Percentiles rank a stretch among this genome's conserved stretches.
Conservation (phyloP, 495 filamentous ascomycete species). For the Xanthoparmelia taractica region DNA sequence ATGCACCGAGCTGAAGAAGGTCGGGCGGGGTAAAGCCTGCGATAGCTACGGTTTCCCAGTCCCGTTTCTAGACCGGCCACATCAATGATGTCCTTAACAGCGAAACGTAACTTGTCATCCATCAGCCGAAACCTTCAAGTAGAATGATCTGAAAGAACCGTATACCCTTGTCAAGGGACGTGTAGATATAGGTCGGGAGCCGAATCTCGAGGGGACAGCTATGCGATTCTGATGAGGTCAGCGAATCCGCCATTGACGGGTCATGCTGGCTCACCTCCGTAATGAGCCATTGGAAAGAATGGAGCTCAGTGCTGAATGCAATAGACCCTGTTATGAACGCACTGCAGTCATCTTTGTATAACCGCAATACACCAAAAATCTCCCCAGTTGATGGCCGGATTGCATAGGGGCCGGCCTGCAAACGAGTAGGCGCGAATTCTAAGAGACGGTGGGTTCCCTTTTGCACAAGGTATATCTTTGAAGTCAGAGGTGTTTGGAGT, state of each 20-base stretch:
- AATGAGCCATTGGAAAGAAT: conserved; percentile 12
- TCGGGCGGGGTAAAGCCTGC: conserved; percentile 30
- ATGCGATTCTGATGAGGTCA: conserved; percentile 19
- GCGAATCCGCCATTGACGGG: background rate
- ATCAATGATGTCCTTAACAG: conserved; percentile 42
- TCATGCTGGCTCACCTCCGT: background rate
- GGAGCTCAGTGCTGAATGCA: background rate
- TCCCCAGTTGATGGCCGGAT: conserved; percentile 16
- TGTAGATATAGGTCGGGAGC: conserved; percentile 29
- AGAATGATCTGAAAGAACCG: background rate
- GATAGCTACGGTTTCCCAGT: conserved; percentile 37
- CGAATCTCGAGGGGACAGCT: conserved; percentile 41
- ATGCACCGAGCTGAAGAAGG: conserved; percentile 31
- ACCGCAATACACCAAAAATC: conserved; percentile 8
- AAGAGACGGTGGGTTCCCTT: background rate
- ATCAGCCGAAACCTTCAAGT: conserved; percentile 3
- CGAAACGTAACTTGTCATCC: conserved; percentile 26
- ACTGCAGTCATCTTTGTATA: conserved; percentile 11
- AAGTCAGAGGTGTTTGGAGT: conserved; percentile 7
- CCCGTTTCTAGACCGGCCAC: conserved; percentile 38
- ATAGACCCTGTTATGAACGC: conserved; percentile 17
- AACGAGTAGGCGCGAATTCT: background rate
- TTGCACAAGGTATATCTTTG: conserved; percentile 7
- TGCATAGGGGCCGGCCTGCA: conserved; percentile 12
- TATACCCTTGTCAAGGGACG: conserved; percentile 34